A percentile compares a stretch with the other conserved stretches of the same genome.
Evolutionary conservation across 352 stramenopile genomes (phyloP).

Genomic region (Phytophthora quininea): DNA sequence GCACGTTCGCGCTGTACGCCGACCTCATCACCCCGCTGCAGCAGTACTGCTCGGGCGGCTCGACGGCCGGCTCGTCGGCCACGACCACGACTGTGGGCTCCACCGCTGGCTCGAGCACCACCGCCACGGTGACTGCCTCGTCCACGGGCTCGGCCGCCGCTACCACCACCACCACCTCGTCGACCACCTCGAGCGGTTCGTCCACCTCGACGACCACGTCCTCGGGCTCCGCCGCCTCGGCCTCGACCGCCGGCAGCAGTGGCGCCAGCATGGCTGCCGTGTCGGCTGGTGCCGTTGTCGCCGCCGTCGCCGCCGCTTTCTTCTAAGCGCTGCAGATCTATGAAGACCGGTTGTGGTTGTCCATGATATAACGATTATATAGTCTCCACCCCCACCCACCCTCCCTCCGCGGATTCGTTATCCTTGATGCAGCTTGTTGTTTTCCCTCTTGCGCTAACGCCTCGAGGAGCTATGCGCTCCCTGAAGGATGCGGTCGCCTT

Average conservation of each 20-base stretch:
- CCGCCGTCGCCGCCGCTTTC: slow-evolving; percentile 14
- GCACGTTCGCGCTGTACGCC: slow-evolving; percentile 37
- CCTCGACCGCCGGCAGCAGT: slow-evolving; percentile 6
- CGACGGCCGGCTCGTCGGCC: slow-evolving; percentile 15
- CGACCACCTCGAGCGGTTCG: slow-evolving; percentile 4
- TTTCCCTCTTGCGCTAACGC: background rate
- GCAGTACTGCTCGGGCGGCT: slow-evolving; percentile 22
- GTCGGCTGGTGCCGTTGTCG: slow-evolving; percentile 7
- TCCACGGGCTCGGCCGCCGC: slow-evolving; percentile 7
- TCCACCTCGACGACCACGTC: background rate
- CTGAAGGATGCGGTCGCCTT: no score
- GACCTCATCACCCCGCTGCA: slow-evolving; percentile 37
- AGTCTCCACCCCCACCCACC: background rate
- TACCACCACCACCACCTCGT: background rate
- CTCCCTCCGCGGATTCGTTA: background rate
- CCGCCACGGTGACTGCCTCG: slow-evolving; percentile 4
- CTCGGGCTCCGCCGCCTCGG: slow-evolving; percentile 2
- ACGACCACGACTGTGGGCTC: slow-evolving; percentile 9
- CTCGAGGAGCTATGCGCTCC: no score
- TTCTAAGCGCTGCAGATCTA: slow-evolving; percentile 5
- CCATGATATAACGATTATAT: slow-evolving; percentile 1
- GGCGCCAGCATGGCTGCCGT: slow-evolving; percentile 8
- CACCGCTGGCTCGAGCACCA: slow-evolving; percentile 9
- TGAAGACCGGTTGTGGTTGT: background rate
- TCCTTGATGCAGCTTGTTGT: background rate